Base-by-base conservation (phyloP, 2,329 filamentous ascomycete species). In the Ophiostoma triangulosporum region DNA sequence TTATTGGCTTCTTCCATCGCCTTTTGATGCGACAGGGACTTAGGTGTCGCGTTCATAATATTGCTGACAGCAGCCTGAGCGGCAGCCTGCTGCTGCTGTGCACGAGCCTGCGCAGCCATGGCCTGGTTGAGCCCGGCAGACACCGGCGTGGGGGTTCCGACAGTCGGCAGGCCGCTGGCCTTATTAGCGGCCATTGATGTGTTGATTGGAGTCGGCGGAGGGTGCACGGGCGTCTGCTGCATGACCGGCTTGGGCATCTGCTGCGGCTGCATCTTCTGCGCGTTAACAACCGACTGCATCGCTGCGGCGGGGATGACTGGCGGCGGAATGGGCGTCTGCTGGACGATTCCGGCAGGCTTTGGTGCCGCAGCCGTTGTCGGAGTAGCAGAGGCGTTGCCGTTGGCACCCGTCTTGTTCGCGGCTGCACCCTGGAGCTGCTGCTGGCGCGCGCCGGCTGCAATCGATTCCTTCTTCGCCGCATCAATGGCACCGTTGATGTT, bases 1-100 rank as follows among this genome's bases (percentile, higher is more conserved):
- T 71, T 71, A 57, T 72, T 74, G n/a, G 72, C 73, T 27, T 72
- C 65, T 52, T 66, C 70, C 58, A 76, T 68, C n/a, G 73, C 74
- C 43, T 69, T 73, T 15, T 73, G 71, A 60, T 76, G 73, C 27
- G 69, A 73, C 29, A 76, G 66, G 3, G 74, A 67, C 15, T 69
- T 67, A 2, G 70, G 68, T 9, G 64, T 65, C 7, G 67, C 65
- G 46, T 67, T 68, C 43, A 66, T 66, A 8, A 20, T 20, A 17
- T 33, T 48, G n/a, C 14, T 48, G 29, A 17, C 48, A 20, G 51
- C 48, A 6, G 35, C 54, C 2, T 49, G 49, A 3, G 50, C 54
- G 6, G 54, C 51, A 3, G 55, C 31, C 36, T 14, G 54, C 49
- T 22, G 32, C 36, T 9, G 50, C 50, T 24, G 48, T 26, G 26